Percentiles rank a stretch among this genome's conserved stretches.
These are phyloP conservation scores for Penicillium coffeae DNA, from an alignment of 495 filamentous ascomycete genomes.

Conservation along the genomic window DNA sequence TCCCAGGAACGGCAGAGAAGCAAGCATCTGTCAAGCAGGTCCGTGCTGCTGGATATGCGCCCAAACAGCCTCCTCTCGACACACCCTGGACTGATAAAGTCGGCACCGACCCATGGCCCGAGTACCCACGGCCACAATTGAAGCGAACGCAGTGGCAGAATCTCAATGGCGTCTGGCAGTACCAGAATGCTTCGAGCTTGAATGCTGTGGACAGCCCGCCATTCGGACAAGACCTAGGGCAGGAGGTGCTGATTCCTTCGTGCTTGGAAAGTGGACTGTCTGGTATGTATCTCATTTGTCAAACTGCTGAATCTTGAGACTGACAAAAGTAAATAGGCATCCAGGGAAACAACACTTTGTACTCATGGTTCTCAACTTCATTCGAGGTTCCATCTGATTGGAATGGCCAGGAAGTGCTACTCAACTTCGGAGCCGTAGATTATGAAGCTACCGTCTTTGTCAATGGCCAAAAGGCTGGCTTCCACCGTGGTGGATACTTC, in stretches of 20 bases:
- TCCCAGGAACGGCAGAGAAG: conserved; percentile 4
- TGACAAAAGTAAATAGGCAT: conserved; percentile 42
- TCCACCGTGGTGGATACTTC: conserved; percentile 60
- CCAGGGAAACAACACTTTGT: conserved; percentile 41
- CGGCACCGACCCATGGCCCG: conserved; percentile 61
- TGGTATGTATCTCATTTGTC: conserved; percentile 26
- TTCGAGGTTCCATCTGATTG: conserved; percentile 52
- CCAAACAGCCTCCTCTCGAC: conserved; percentile 45
- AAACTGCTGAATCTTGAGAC: background rate
- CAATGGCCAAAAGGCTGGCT: conserved; percentile 52
- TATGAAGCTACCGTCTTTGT: conserved; percentile 63
- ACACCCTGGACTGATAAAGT: conserved; percentile 61
- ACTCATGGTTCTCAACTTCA: conserved; percentile 58
- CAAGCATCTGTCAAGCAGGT: conserved; percentile 4
- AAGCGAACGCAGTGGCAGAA: conserved; percentile 56
- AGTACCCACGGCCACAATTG: conserved; percentile 62
- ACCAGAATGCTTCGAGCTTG: conserved; percentile 40
- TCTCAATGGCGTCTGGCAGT: conserved; percentile 67
- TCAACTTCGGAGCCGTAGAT: conserved; percentile 70
- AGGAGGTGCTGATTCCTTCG: conserved; percentile 58
- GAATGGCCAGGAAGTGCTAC: conserved; percentile 40
- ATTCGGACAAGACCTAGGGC: conserved; percentile 31
- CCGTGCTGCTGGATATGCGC: conserved; percentile 20
- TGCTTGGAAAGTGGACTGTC: conserved; percentile 58
- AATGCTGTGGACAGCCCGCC: conserved; percentile 42